Conservation (phyloP, 805 yeast genomes). For the Ogataea naganishii region DNA sequence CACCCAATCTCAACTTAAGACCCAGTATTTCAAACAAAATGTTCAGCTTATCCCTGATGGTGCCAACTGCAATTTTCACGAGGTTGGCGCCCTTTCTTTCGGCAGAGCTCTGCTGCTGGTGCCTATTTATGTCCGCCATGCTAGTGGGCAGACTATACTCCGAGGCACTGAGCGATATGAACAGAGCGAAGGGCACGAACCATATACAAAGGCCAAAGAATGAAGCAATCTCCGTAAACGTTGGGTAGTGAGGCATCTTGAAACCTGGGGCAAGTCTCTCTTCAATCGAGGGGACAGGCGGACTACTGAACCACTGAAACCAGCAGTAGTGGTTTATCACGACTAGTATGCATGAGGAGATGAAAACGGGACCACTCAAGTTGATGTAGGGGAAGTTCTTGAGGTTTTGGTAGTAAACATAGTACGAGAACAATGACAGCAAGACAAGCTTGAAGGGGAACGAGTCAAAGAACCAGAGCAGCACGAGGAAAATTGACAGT, state of each 20-base stretch:
- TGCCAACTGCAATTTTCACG: slow-evolving; percentile 58
- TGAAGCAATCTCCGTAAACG: slow-evolving; percentile 86
- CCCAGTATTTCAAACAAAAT: slow-evolving; percentile 49
- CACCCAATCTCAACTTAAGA: slow-evolving; percentile 33
- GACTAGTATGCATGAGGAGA: slow-evolving; percentile 65
- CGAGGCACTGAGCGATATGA: slow-evolving; percentile 85
- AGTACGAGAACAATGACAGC: slow-evolving; percentile 65
- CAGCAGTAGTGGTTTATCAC: slow-evolving; percentile 77
- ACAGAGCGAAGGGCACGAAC: slow-evolving; percentile 88
- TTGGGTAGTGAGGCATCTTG: slow-evolving; percentile 60
- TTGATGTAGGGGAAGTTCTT: slow-evolving; percentile 77
- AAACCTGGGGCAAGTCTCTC: slow-evolving; percentile 50
- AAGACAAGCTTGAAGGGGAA: slow-evolving; percentile 63
- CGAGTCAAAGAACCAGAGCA: slow-evolving; percentile 64
- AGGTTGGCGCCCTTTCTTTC: slow-evolving; percentile 48
- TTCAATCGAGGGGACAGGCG: slow-evolving; percentile 62
- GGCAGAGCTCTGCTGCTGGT: slow-evolving; percentile 20
- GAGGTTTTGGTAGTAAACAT: slow-evolving; percentile 69
- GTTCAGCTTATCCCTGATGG: slow-evolving; percentile 37
- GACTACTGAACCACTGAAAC: slow-evolving; percentile 77
- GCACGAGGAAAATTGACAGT: slow-evolving; percentile 44
- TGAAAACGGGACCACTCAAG: slow-evolving; percentile 61
- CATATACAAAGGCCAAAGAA: slow-evolving; percentile 91
- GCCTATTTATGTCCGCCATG: slow-evolving; percentile 12
- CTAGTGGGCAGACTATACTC: slow-evolving; percentile 73